Percentiles rank a stretch among this genome's conserved stretches.
Evolutionary conservation across 805 yeast genomes (phyloP).

Genomic region (Kodamaea leandrae): DNA sequence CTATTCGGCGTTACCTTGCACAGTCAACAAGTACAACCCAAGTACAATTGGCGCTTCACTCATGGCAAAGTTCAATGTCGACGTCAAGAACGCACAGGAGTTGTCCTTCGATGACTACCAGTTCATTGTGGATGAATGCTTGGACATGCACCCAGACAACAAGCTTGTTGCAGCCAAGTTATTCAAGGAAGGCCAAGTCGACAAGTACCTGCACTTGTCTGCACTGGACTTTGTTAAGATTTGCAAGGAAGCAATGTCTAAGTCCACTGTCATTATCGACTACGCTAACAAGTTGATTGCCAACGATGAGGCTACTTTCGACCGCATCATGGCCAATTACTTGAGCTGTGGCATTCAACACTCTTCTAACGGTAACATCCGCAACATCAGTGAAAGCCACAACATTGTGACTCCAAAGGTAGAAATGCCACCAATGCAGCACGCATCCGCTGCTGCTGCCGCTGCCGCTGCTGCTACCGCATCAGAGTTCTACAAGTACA

Average conservation of each 20-base stretch:
- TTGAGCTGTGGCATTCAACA: conserved; percentile 29
- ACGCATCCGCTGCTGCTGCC: conserved; percentile 6
- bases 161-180: conserved; percentile 22
- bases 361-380: conserved; percentile 13
- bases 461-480: conserved; percentile 4
- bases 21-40: conserved; percentile 11
- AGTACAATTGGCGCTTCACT: conserved; percentile 6
- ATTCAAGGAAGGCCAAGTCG: conserved; percentile 18
- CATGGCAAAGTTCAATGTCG: conserved; percentile 19
- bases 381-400: conserved; percentile 10
- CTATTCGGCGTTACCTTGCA: conserved; percentile 21
- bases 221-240: conserved; percentile 19
- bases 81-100: conserved; percentile 16
- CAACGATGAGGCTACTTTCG: conserved; percentile 43
- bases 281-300: conserved; percentile 61
- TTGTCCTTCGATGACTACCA: conserved; percentile 27
- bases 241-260: conserved; percentile 13
- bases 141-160: conserved; percentile 37
- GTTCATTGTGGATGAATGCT: conserved; percentile 25
- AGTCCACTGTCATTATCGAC: conserved; percentile 45
- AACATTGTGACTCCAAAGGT: conserved; percentile 7
- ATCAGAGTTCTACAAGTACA: conserved; percentile 8
- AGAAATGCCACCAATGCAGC: not conserved
- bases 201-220: conserved; percentile 21
- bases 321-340: conserved; percentile 42